Evolutionary conservation across 495 filamentous ascomycete genomes (phyloP).

Genomic region (Penicillium steckii): DNA sequence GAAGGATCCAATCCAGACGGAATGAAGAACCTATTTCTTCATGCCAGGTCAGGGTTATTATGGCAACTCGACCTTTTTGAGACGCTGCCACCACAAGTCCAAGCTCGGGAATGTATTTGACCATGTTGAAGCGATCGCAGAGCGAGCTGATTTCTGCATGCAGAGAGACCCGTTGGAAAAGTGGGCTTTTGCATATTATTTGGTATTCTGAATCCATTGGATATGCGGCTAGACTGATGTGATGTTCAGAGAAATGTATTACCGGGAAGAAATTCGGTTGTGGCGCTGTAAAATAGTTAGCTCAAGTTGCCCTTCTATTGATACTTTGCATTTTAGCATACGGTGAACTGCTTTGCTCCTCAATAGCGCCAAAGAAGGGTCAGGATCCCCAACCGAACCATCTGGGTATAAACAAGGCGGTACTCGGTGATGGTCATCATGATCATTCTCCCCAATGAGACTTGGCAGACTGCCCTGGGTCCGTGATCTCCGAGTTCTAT

Average conservation of each 20-base stretch:
- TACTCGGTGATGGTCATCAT: conserved; percentile 7
- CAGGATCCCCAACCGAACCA: background rate
- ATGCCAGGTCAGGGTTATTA: conserved; percentile 66
- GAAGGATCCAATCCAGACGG: conserved; percentile 57
- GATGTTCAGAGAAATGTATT: conserved; percentile 56
- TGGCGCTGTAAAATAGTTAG: conserved; percentile 4
- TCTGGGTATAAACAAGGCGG: background rate
- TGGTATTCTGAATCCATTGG: conserved; percentile 41
- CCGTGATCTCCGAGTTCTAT: background rate
- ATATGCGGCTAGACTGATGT: conserved; percentile 57
- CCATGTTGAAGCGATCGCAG: conserved; percentile 74
- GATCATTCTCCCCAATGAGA: conserved; percentile 19
- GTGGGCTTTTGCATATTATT: conserved; percentile 46
- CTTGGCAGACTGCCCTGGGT: background rate
- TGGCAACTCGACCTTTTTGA: conserved; percentile 69
- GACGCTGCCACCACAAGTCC: conserved; percentile 73
- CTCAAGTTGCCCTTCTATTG: background rate
- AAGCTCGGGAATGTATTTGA: conserved; percentile 72
- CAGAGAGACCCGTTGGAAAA: conserved; percentile 41
- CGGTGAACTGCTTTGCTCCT: conserved; percentile 12
- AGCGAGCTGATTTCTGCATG: conserved; percentile 35
- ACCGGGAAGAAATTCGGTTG: conserved; percentile 41
- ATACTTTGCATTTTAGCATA: conserved; percentile 2
- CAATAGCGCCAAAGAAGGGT: background rate
- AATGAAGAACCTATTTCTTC: conserved; percentile 39